Evolutionary conservation across 805 yeast genomes (phyloP), one percentile per base, ranked within the genome.

Genomic region (Pichia scutulata): DNA sequence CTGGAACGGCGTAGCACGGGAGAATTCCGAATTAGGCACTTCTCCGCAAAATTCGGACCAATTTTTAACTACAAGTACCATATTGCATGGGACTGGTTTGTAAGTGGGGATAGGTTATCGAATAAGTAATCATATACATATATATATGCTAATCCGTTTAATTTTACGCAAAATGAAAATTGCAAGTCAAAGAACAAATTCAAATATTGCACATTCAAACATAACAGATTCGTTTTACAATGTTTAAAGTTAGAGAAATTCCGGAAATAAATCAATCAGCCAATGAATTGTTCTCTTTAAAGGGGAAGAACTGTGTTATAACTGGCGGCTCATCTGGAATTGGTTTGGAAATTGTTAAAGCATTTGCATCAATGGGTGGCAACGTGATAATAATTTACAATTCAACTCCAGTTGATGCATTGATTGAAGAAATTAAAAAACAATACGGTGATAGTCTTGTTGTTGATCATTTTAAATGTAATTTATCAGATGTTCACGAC

Each of bases 271-370:
- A 9, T 5, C 26, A 26, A 16, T 39, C 50, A 10, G 13, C 44
- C 12, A n/a, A 55, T n/a, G 60, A 59, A 37, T 44, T 57, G 46
- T 74, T 70, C 51, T 71, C 76, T 8, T 62, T 72, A 26, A 62
- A 64, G 44, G 75, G 73, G 14, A 70, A 72, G 54, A 67, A 64
- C 6, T 74, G 74, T 13, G 55, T 74, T n/a, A 61, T 77, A 28
- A 73, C 83, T 14, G 84, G 84, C 16, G 81, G 77, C 16, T 74
- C 81, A 19, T 72, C 78, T 22, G 84, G 84, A 6, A 79, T 80
- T 53, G 84, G 84, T 2, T 71, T 70, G 24, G 75, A 73, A 41
- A 73, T 78, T 47, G 80, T 79, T 22, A 60, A 67, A 28, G 82
- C 76, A 14, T 64, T 77, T 24, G 82, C 81, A 2, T 72, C 72